These are phyloP conservation scores for Daldinia loculata DNA, from an alignment of 495 filamentous ascomycete genomes.

Conservation along the genomic window DNA sequence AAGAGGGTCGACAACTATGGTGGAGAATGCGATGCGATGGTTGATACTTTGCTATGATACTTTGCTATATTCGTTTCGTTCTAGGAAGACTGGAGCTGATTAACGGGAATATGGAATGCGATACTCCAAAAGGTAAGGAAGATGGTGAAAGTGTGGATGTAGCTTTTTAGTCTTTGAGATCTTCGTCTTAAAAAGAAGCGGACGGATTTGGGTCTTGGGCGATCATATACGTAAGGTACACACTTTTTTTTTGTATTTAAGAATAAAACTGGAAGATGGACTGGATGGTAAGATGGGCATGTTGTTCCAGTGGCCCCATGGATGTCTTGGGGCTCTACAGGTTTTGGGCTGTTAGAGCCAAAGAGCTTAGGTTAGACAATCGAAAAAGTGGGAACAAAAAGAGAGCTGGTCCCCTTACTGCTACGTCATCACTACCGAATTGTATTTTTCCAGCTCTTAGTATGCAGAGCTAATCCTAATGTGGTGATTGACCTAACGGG, in stretches of 20 bases:
- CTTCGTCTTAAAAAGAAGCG: slow-evolving; percentile 31
- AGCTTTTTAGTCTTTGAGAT: slow-evolving; percentile 16
- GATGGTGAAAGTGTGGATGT: slow-evolving; percentile 21
- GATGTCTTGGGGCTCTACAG: slow-evolving; percentile 1
- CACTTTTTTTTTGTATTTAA: slow-evolving; percentile 21
- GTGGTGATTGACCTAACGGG: slow-evolving; percentile 2
- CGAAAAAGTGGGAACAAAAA: slow-evolving; percentile 19
- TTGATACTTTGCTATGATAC: neutral
- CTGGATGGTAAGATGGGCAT: slow-evolving; percentile 6
- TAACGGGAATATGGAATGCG: neutral
- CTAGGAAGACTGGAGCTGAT: slow-evolving; percentile 9
- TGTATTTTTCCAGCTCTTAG: slow-evolving; percentile 18
- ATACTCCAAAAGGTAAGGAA: slow-evolving; percentile 14
- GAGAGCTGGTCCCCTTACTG: slow-evolving; percentile 28
- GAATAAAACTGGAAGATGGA: slow-evolving; percentile 14
- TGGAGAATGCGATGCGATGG: neutral
- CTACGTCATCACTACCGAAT: slow-evolving; percentile 38
- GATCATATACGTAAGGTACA: slow-evolving; percentile 37
- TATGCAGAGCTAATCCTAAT: slow-evolving; percentile 16
- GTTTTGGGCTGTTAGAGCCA: slow-evolving; percentile 5
- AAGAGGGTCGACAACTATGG: neutral
- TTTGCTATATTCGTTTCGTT: slow-evolving; percentile 10
- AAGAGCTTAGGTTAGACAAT: slow-evolving; percentile 25
- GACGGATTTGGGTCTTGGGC: slow-evolving; percentile 27
- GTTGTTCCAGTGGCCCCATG: neutral